Conservation (phyloP, 1,284 basidiomycete species). For the Pyrrhoderma lamaoense region DNA sequence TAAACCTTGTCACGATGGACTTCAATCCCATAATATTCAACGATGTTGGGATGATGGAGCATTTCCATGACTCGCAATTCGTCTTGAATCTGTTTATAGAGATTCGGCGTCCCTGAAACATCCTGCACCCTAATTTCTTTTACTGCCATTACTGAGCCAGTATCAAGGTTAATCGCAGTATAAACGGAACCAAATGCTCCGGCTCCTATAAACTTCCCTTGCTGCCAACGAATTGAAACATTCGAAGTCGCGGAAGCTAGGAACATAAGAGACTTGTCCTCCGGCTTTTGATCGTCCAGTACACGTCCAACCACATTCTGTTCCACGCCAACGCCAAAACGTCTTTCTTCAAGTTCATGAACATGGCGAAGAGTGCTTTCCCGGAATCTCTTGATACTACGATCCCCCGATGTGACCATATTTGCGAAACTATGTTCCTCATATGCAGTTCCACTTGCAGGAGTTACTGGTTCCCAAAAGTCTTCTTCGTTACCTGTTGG, state of each 20-base stretch:
- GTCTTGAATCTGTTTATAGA: conserved; percentile 93
- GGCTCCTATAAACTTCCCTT: conserved; percentile 95
- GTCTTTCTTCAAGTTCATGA: conserved; percentile 53
- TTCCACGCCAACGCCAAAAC: conserved; percentile 56
- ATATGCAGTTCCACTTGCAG: conserved; percentile 30
- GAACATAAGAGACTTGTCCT: conserved; percentile 87
- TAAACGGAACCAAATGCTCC: conserved; percentile 99
- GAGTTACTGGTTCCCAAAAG: conserved; percentile 29
- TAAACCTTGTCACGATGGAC: conserved; percentile 99
- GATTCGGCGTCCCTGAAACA: conserved; percentile 70
- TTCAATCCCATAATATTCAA: conserved; percentile 99
- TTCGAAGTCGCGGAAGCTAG: conserved; percentile 90
- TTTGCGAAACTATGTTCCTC: conserved; percentile 30
- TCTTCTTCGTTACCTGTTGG: conserved; percentile 45
- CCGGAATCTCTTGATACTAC: conserved; percentile 65
- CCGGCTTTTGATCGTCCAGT: conserved; percentile 83
- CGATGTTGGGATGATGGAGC: conserved; percentile 96
- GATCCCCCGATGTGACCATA: conserved; percentile 40
- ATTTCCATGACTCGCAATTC: conserved; percentile 99
- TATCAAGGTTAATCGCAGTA: conserved; percentile 93
- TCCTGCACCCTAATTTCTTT: conserved; percentile 99
- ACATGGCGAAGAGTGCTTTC: conserved; percentile 59
- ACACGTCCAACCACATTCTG: conserved; percentile 82
- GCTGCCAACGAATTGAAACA: conserved; percentile 97
- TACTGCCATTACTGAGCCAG: conserved; percentile 96